A percentile compares a stretch with the other conserved stretches of the same genome.
These are phyloP conservation scores for Balansia obtecta DNA, from an alignment of 2,329 filamentous ascomycete genomes.

Conservation along the genomic window DNA sequence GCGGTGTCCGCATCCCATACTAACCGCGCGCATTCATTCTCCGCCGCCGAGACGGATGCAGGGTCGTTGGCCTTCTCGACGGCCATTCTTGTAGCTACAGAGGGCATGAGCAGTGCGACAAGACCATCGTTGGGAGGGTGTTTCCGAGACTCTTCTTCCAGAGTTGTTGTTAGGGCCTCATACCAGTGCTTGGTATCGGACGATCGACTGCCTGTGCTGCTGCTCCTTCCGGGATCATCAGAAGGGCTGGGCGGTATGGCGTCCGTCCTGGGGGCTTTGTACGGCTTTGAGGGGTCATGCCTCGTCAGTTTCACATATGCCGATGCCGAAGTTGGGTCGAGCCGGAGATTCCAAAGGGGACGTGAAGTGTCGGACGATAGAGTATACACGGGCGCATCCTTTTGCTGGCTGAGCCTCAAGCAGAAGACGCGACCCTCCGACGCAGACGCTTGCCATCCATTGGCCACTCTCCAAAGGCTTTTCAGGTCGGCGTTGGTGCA, in stretches of 20 bases:
- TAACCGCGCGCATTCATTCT: conserved; percentile 56
- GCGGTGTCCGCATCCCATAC: conserved; percentile 55
- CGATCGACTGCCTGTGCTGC: conserved; percentile 10
- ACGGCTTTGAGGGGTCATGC: conserved; percentile 47
- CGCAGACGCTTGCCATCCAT: conserved; percentile 53
- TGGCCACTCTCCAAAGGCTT: conserved; percentile 55
- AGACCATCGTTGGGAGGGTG: conserved; percentile 48
- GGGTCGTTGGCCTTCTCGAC: conserved; percentile 47
- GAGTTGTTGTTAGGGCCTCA: conserved; percentile 43
- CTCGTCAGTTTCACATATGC: conserved; percentile 47
- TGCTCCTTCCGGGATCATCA: conserved; percentile 14
- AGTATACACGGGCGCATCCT: conserved; percentile 53
- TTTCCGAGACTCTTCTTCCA: conserved; percentile 41
- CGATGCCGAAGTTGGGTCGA: conserved; percentile 51
- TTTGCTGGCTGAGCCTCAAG: conserved; percentile 41
- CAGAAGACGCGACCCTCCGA: conserved; percentile 48
- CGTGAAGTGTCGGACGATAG: conserved; percentile 44
- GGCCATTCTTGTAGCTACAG: conserved; percentile 49
- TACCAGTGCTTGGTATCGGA: conserved; percentile 39
- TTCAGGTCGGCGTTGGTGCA: conserved; percentile 50
- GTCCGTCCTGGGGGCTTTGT: conserved; percentile 28
- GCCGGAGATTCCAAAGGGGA: conserved; percentile 54
- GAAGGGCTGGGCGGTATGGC: conserved; percentile 10
- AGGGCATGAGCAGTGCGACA: conserved; percentile 57
- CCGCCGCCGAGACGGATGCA: conserved; percentile 47